Conservation (phyloP, 2,329 filamentous ascomycete genomes). For the Fusarium multiceps region DNA sequence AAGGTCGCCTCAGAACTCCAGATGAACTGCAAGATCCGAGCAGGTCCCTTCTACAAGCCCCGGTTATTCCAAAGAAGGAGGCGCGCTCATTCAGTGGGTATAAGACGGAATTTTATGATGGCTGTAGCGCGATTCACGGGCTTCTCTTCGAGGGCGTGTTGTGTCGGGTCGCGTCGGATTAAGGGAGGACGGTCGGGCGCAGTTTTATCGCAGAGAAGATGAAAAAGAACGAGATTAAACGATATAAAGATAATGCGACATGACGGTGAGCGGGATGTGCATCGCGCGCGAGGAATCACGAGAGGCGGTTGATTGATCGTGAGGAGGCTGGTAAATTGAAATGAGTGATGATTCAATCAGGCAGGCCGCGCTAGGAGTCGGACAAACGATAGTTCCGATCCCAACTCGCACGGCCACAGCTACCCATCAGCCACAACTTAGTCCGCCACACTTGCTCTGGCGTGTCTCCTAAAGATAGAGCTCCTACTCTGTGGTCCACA, state of each 20-base stretch:
- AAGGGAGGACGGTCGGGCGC: background rate
- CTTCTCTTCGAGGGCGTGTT: background rate
- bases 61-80: conserved; percentile 9
- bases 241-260: background rate
- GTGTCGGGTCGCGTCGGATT: background rate
- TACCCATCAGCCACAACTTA: background rate
- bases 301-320: background rate
- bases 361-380: background rate
- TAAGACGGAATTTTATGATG: background rate
- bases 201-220: background rate
- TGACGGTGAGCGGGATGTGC: background rate
- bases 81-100: background rate
- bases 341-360: background rate
- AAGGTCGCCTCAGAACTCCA: conserved; percentile 10
- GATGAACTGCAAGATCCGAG: conserved; percentile 11
- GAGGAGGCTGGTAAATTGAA: background rate
- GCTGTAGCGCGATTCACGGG: background rate
- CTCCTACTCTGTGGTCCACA: no score
- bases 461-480: background rate
- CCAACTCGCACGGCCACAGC: background rate
- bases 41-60: conserved; percentile 15
- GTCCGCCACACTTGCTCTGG: no score
- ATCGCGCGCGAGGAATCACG: background rate
- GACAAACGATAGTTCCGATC: background rate
- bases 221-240: background rate